Base-by-base conservation (phyloP, 1,284 basidiomycete species). In the Cerrena zonata region DNA sequence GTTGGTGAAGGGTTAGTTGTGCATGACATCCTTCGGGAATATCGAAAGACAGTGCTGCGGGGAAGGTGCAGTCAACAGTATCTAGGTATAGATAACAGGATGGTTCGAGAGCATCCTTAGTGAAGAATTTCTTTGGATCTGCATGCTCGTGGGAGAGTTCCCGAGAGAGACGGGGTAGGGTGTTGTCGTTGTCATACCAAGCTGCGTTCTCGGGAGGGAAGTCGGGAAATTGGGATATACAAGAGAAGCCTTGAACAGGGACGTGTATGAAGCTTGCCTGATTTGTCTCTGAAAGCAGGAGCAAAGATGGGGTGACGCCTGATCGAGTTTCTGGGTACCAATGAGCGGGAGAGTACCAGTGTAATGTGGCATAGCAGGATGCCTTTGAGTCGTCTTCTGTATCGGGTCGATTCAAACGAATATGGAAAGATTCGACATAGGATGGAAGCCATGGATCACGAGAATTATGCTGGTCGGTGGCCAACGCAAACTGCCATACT, bases 181-280 rank as follows among this genome's bases (percentile, higher is more conserved):
- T 51, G 13, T 56, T 54, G 1, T 22, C 27, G 39, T 26, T 4
- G 38, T 60, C 58, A 30, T 55, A 60, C 60, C 58, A 60, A 0
- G 54, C 45, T 2, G 36, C 40, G 1, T 45, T 36, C 2, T 19
- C 12, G 2, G 45, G 45, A 0, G 56, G 52, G 45, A 61, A 60
- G 47, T 58, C 57, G 11, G 53, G 58, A 27, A 27, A 25, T 15
- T 5, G 44, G 4, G 19, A 15, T n/a, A 43, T 43, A 15, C 3
- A 23, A 23, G 19, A 7, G n/a, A 25, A 4, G 44, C 25, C n/a
- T 23, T 7, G 18, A 15, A 19, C 13, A n/a, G 12, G 4, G 13
- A 23, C 5, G n/a, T 5, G 45, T 24, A 11, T 7, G 24, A 48
- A 24, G 5, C 19, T 37, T 23, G 37, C 25, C 11, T 40, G 27